phyloP scores from a whole-genome alignment of 2,329 filamentous ascomycete genomes.

The Mycocentrospora acerina region DNA sequence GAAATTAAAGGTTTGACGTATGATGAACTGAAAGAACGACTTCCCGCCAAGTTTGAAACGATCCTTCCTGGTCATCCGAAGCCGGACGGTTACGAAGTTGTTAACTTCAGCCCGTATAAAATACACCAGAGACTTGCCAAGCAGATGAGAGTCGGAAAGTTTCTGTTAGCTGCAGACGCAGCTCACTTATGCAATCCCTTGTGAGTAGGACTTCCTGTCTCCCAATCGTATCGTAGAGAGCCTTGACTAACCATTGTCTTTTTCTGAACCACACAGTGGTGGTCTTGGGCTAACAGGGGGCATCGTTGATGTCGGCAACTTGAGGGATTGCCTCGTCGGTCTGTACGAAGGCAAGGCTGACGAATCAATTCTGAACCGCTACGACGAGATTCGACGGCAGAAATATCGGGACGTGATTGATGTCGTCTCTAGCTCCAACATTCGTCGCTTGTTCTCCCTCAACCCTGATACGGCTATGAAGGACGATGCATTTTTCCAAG shows the following conservation, averaged over 20 bases:
- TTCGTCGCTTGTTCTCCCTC: slow-evolving; percentile 36
- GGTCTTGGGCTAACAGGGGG: slow-evolving; percentile 62
- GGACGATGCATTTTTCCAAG: too few relatives aligned
- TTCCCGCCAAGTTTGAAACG: too few relatives aligned
- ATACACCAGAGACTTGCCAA: too few relatives aligned
- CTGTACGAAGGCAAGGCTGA: slow-evolving; percentile 8
- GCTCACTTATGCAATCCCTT: slow-evolving; percentile 56
- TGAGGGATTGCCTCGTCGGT: slow-evolving; percentile 55
- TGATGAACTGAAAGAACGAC: too few relatives aligned
- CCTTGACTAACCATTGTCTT: slow-evolving; percentile 20
- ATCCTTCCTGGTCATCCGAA: too few relatives aligned
- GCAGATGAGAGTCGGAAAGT: too few relatives aligned
- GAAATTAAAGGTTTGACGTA: too few relatives aligned
- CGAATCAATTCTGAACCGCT: slow-evolving; percentile 11
- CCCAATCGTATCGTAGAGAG: too few relatives aligned
- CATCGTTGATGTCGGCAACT: slow-evolving; percentile 59
- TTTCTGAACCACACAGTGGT: slow-evolving; percentile 44
- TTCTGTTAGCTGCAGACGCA: slow-evolving; percentile 60
- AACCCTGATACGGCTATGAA: slow-evolving; percentile 41
- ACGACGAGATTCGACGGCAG: slow-evolving; percentile 10
- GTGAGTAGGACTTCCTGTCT: slow-evolving; percentile 26
- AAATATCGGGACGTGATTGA: slow-evolving; percentile 7
- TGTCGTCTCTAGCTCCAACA: slow-evolving; percentile 36
- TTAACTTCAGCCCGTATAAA: too few relatives aligned
- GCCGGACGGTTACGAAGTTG: too few relatives aligned